Evolutionary conservation across 208 protist genomes (phyloP).

Genomic region (Plasmodiophora brassicae): DNA sequence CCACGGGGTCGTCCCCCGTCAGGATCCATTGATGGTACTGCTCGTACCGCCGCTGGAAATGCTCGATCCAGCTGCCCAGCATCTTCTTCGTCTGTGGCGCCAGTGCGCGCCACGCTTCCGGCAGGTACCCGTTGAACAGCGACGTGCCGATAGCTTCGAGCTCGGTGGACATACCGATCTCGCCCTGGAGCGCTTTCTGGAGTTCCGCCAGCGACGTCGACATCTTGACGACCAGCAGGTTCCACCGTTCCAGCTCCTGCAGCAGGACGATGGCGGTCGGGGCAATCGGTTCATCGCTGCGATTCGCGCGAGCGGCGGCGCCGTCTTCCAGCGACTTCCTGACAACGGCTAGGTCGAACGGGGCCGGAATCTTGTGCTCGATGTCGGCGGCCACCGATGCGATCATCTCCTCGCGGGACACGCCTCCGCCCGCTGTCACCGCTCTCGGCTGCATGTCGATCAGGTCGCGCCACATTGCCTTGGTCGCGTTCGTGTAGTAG

Average conservation of each 20-base stretch:
- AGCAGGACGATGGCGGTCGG: slow-evolving; percentile 93
- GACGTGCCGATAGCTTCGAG: slow-evolving; percentile 84
- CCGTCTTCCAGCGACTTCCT: slow-evolving; percentile 50
- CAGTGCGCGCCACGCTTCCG: slow-evolving; percentile 78
- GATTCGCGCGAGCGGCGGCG: neutral
- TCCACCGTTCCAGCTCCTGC: slow-evolving; percentile 97
- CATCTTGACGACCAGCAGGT: slow-evolving; percentile 81
- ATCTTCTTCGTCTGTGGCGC: slow-evolving; percentile 89
- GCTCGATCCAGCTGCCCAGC: slow-evolving; percentile 87
- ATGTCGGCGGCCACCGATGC: slow-evolving; percentile 77
- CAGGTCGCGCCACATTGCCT: slow-evolving; percentile 85
- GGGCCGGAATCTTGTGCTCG: slow-evolving; percentile 76
- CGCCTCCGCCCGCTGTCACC: slow-evolving; percentile 59
- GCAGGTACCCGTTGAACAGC: slow-evolving; percentile 87
- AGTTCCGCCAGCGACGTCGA: slow-evolving; percentile 81
- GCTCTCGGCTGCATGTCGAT: slow-evolving; percentile 89
- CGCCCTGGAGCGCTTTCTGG: slow-evolving; percentile 84
- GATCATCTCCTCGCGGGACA: slow-evolving; percentile 77
- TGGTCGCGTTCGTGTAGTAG: slow-evolving; percentile 86
- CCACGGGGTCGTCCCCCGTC: slow-evolving; percentile 83
- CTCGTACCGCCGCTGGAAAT: slow-evolving; percentile 80
- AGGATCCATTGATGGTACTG: slow-evolving; percentile 89
- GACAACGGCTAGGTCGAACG: slow-evolving; percentile 78
- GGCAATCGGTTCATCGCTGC: slow-evolving; percentile 14
- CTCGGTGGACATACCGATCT: slow-evolving; percentile 93